These are phyloP conservation scores for Nannochloropsis salina DNA, from an alignment of 108 stramenopile species.

Conservation along the genomic window DNA sequence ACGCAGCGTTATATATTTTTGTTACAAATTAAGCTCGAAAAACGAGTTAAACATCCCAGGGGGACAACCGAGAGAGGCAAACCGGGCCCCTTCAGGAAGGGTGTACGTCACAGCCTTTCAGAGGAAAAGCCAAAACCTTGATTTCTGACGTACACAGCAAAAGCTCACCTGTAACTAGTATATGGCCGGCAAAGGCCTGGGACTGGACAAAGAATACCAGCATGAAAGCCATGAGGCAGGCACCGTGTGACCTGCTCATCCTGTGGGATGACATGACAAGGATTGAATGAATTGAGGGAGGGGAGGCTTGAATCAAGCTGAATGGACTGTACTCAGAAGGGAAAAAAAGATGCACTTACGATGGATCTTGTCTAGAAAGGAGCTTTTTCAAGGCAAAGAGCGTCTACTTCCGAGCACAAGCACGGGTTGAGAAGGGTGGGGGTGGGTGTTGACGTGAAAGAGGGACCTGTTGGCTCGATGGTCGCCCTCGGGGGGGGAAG, in stretches of 20 bases:
- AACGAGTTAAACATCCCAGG: background rate
- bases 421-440: too few relatives aligned
- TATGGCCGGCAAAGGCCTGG: background rate
- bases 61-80: background rate
- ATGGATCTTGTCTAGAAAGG: too few relatives aligned
- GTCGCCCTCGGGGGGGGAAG: too few relatives aligned
- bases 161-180: background rate
- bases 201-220: conserved; percentile 20
- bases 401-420: too few relatives aligned
- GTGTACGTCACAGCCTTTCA: background rate
- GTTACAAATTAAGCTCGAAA: background rate
- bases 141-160: background rate
- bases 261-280: too few relatives aligned
- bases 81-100: background rate
- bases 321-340: too few relatives aligned
- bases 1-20: conserved; percentile 19
- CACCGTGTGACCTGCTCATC: background rate
- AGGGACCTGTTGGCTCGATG: too few relatives aligned
- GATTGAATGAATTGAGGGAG: too few relatives aligned
- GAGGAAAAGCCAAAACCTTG: background rate
- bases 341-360: too few relatives aligned
- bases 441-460: too few relatives aligned
- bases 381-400: too few relatives aligned
- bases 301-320: too few relatives aligned
- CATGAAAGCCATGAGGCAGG: conserved; percentile 8